Conservation (phyloP, 768 basidiomycete species). For the Calocybe indica region DNA sequence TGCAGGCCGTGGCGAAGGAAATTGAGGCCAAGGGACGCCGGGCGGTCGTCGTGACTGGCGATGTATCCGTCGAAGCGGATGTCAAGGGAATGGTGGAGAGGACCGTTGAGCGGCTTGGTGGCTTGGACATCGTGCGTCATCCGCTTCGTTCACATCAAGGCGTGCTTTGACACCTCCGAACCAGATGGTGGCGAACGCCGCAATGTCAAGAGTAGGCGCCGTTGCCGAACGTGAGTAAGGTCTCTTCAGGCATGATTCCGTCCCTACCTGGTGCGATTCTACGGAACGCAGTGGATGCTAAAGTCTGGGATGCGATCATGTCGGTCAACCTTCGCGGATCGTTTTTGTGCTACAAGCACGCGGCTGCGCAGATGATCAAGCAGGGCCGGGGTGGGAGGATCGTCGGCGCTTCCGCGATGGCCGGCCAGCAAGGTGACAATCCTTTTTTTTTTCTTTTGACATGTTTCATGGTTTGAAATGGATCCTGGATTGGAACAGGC, state of each 20-base stretch:
- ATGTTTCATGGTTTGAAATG: not conserved
- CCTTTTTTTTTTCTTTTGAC: not conserved
- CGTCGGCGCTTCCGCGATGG: constrained; percentile 31
- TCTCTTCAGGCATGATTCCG: not conserved
- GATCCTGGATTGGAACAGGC: not conserved
- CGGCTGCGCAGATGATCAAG: constrained; percentile 30
- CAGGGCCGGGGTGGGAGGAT: constrained; percentile 36
- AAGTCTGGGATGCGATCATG: constrained; percentile 19
- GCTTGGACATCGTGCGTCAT: constrained; percentile 24
- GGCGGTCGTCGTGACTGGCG: constrained; percentile 7
- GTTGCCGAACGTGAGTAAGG: constrained; percentile 8
- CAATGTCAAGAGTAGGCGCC: constrained; percentile 7
- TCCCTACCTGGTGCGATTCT: not conserved
- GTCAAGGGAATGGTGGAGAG: constrained; percentile 17
- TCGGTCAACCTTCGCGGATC: constrained; percentile 24
- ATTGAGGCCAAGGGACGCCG: constrained; percentile 13
- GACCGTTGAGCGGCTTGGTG: constrained; percentile 14
- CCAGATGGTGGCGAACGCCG: constrained; percentile 30
- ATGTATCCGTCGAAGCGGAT: constrained; percentile 15
- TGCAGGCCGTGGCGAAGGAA: constrained; percentile 8
- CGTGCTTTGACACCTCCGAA: not conserved
- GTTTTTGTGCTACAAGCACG: constrained; percentile 31
- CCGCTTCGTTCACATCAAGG: not conserved
- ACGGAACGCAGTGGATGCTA: constrained; percentile 7
- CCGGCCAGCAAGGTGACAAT: constrained; percentile 30